A percentile compares a stretch with the other conserved stretches of the same genome.
These are phyloP conservation scores for Ascoidea rubescens DNA, from an alignment of 805 yeast species.

Conservation along the genomic window DNA sequence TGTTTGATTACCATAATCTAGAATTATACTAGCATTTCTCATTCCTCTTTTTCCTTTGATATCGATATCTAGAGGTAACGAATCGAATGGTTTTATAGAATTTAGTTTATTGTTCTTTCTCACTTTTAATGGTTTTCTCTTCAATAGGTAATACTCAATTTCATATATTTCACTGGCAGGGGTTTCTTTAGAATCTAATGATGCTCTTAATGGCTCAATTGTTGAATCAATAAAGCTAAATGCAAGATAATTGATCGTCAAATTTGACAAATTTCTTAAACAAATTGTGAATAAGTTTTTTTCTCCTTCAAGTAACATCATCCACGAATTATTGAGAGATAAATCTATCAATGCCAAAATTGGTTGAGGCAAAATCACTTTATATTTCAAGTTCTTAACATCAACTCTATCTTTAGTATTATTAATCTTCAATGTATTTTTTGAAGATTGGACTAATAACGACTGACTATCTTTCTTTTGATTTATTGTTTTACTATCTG, in stretches of 20 bases:
- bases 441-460: background rate
- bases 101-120: slow-evolving; percentile 13
- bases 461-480: background rate
- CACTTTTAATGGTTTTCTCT: slow-evolving; percentile 42
- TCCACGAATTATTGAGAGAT: slow-evolving; percentile 47
- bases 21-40: slow-evolving; percentile 43
- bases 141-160: slow-evolving; percentile 51
- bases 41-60: slow-evolving; percentile 64
- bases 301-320: slow-evolving; percentile 76
- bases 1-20: slow-evolving; percentile 44
- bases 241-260: slow-evolving; percentile 39
- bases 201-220: slow-evolving; percentile 44
- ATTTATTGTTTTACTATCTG: background rate
- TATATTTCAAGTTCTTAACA: slow-evolving; percentile 17
- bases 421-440: slow-evolving; percentile 3
- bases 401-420: slow-evolving; percentile 11
- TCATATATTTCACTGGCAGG: slow-evolving; percentile 59
- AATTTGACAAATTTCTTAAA: slow-evolving; percentile 44
- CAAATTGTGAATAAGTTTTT: slow-evolving; percentile 31
- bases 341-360: slow-evolving; percentile 34
- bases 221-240: slow-evolving; percentile 66
- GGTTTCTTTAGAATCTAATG: slow-evolving; percentile 31
- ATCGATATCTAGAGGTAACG: slow-evolving; percentile 37
- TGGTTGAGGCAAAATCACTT: slow-evolving; percentile 43
- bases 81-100: slow-evolving; percentile 20